These are phyloP conservation scores for Dictyostelium discoideum DNA, from an alignment of 78 protist species.

Conservation along the genomic window DNA sequence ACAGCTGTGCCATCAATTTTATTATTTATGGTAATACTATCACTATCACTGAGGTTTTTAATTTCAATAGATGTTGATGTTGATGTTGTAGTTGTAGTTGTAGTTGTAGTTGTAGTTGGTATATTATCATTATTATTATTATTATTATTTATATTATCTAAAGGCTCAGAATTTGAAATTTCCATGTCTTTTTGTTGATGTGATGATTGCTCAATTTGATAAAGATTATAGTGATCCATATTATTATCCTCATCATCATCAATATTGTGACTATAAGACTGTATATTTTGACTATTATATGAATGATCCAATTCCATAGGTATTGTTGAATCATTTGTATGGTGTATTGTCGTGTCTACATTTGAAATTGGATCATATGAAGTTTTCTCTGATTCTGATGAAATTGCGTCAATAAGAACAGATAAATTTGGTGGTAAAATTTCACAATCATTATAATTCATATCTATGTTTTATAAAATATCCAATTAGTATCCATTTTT, in stretches of 20 bases:
- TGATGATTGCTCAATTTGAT: neutral
- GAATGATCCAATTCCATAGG: neutral
- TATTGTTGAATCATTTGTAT: neutral
- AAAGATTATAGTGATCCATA: constrained; percentile 1
- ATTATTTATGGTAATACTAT: neutral
- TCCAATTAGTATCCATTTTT: neutral
- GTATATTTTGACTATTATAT: neutral
- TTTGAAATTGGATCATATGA: neutral
- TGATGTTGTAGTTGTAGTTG: neutral
- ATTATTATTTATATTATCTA: neutral
- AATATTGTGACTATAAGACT: neutral
- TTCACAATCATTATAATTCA: constrained; percentile 63
- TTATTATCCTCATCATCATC: neutral
- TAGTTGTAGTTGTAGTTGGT: neutral
- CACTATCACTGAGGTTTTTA: neutral
- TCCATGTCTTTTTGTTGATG: neutral
- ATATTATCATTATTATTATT: neutral
- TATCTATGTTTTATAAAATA: constrained; percentile 14
- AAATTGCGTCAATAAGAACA: constrained; percentile 51
- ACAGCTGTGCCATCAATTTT: neutral
- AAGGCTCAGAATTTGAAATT: neutral
- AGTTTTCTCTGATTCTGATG: constrained; percentile 22
- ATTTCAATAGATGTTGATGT: neutral
- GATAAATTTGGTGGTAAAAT: constrained; percentile 63
- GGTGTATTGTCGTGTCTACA: neutral